Base-by-base conservation (phyloP, 495 filamentous ascomycete genomes). In the Penicillium lividum region DNA sequence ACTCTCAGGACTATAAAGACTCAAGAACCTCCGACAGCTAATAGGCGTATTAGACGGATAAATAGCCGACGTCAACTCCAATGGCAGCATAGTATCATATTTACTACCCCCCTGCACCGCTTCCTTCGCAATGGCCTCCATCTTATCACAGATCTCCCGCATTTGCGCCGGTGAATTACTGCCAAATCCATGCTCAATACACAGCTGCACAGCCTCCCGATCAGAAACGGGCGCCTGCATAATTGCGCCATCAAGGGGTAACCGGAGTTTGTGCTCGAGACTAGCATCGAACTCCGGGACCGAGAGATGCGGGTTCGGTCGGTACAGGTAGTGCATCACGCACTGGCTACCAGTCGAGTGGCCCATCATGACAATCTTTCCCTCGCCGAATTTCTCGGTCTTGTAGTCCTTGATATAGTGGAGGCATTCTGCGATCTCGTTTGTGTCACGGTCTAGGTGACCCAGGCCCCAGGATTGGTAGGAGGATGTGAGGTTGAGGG, bases 271-370 rank as follows among this genome's bases (percentile, higher is more conserved):
- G 16, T 77, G 72, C 38, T 71, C 54, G 15, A 77, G 65, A 3
- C 53, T 49, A 0, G 68, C 28, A 49, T 77, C 74, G 43, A 77
- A 77, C 4, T 59, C 54, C 0, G 69, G 66, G 0, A 49, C 45
- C 18, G 51, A 57, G 5, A 63, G 71, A 53, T 75, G 70, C 0
- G 74, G 73, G 47, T 72, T 73, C 6, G 65, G 64, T 10, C 65
- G 65, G 27, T 60, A 70, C 3, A 89, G 72, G 62, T 93, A 95
- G 54, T 89, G 84, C 74, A 96, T 78, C 31, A 88, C 84, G 65
- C 93, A 92, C 74, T 95, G 93, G 53, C 89, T 90, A 0, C 93
- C 93, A 0, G 87, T 90, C 2, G 87, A 91, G 64, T 95, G 90
- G 13, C 93, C 93, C 81, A 97, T 83, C 3, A 96, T 70, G 15